Evolutionary conservation across 352 stramenopile species (phyloP).

Genomic region (Phytophthora syringae): DNA sequence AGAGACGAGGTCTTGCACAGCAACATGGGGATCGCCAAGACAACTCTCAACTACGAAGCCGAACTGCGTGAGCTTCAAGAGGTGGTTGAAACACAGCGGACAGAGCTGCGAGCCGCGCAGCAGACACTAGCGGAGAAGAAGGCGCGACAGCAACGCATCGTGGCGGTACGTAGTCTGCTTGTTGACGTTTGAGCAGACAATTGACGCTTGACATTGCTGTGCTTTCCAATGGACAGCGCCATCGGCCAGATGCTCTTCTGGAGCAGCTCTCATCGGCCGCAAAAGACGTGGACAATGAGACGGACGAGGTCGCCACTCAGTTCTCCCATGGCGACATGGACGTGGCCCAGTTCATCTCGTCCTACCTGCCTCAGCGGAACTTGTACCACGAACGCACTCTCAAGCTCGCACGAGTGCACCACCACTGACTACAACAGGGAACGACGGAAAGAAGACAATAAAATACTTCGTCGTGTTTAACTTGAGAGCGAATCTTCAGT

Average conservation of each 20-base stretch:
- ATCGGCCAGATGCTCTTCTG: constrained; percentile 73
- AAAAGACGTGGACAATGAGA: constrained; percentile 65
- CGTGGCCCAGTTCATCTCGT: constrained; percentile 64
- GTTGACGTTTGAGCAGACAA: not conserved
- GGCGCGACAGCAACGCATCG: constrained; percentile 66
- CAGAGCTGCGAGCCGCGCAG: constrained; percentile 58
- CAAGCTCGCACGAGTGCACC: constrained; percentile 72
- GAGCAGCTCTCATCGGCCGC: constrained; percentile 70
- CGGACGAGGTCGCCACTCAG: constrained; percentile 74
- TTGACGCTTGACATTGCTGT: not conserved
- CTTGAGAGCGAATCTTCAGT: constrained; percentile 31
- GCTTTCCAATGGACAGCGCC: constrained; percentile 44
- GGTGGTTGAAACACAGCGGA: constrained; percentile 56
- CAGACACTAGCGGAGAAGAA: constrained; percentile 73
- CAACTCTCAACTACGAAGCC: constrained; percentile 65
- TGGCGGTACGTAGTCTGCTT: constrained; percentile 48
- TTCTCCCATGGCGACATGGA: constrained; percentile 82
- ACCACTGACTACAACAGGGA: constrained; percentile 45
- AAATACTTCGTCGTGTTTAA: constrained; percentile 25
- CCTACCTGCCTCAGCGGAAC: constrained; percentile 71
- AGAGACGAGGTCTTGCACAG: constrained; percentile 79
- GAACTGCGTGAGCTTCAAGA: constrained; percentile 57
- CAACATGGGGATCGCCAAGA: constrained; percentile 80
- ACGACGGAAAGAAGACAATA: constrained; percentile 15
- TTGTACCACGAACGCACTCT: constrained; percentile 81